These are phyloP conservation scores for Melanogaster broomeanus DNA, from an alignment of 768 basidiomycete species.

Conservation along the genomic window DNA sequence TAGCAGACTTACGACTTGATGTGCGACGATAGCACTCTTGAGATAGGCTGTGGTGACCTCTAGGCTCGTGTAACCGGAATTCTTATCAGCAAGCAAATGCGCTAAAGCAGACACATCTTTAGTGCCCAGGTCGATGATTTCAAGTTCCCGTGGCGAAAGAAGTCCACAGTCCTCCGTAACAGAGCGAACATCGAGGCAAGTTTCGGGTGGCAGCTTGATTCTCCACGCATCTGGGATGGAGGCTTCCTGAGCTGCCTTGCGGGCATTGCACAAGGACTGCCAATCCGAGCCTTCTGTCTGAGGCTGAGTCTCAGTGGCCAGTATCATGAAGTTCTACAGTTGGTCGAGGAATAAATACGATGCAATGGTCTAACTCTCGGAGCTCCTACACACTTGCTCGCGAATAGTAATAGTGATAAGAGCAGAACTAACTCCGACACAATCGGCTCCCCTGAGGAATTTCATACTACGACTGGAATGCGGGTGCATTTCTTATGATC, in stretches of 20 bases:
- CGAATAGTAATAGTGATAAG: no score
- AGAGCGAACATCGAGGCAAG: slow-evolving; percentile 19
- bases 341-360: background rate
- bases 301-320: no score
- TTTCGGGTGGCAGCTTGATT: slow-evolving; percentile 18
- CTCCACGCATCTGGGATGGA: slow-evolving; percentile 26
- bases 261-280: slow-evolving; percentile 18
- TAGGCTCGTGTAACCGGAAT: slow-evolving; percentile 24
- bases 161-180: slow-evolving; percentile 23
- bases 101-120: slow-evolving; percentile 26
- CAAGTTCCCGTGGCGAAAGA: slow-evolving; percentile 22
- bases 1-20: slow-evolving; percentile 21
- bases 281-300: slow-evolving; percentile 11
- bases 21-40: slow-evolving; percentile 29
- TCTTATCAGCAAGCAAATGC: slow-evolving; percentile 18
- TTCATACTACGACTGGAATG: no score
- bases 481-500: no score
- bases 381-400: no score
- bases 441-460: no score
- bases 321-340: background rate
- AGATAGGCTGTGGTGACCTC: slow-evolving; percentile 31
- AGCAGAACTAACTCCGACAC: no score
- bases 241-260: slow-evolving; percentile 19
- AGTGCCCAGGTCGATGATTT: slow-evolving; percentile 22
- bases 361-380: no score